Evolutionary conservation across 352 stramenopile genomes (phyloP), one percentile per base, ranked within the genome.

Genomic region (Phytophthora pistaciae): DNA sequence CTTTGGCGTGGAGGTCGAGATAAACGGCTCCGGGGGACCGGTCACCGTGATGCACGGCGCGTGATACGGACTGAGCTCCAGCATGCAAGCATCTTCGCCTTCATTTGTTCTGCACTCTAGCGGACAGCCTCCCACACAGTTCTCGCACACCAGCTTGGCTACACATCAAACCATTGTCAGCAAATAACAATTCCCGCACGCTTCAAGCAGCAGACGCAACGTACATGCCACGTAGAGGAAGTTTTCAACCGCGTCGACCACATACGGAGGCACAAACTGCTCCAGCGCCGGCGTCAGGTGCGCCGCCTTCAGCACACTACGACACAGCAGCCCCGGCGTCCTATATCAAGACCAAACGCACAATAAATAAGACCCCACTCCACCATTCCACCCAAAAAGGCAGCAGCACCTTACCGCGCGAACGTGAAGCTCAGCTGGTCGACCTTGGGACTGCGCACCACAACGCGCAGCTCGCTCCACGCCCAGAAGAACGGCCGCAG

Each of bases 11-110:
- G 80, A 64, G 10, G 73, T 86, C 23, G 76, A 65, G 40, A 96
- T 78, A 49, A 93, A 91, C 3, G 84, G 81, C 64, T 91, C 80
- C 20, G 65, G 64, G 2, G 85, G 87, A 1, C 81, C 73, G 14
- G 61, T 70, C 5, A 94, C 79, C n/a, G 84, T 91, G 62, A 96
- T 81, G 52, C 87, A 96, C 20, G 88, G 88, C n/a, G 84, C 82
- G 46, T 94, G 79, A 60, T 92, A 94, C 60, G 88, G 88, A 62
- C 88, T 96, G 13, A 94, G 70, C 42, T 83, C 66, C 38, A 93
- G 64, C 60, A 92, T 82, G 65, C 85, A 93, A 13, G 56, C 38
- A 29, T 70, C 66, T 46, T 75, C 42, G 7, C 64, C 76, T 6
- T 72, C 65, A 1, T 80, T 1, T 21, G 78, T 40, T n/a, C 68